Conservation (phyloP, 345 rosid genomes). For the Erysimum cheiranthoides region DNA sequence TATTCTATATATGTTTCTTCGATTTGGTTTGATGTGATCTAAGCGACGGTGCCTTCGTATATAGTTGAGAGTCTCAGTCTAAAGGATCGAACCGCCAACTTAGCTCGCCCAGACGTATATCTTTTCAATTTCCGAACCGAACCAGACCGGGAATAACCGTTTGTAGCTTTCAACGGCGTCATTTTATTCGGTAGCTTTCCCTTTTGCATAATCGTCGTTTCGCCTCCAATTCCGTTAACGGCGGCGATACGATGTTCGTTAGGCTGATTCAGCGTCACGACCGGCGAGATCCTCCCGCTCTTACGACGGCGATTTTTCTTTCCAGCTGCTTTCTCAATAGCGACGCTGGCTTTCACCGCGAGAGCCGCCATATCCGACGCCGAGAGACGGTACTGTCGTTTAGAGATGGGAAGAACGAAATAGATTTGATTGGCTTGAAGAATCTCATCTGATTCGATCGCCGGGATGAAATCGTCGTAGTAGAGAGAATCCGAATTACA, state of each 20-base stretch:
- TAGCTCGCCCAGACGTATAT: constrained; percentile 65
- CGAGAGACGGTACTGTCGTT: constrained; percentile 58
- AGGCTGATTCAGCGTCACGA: constrained; percentile 35
- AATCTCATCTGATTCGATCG: constrained; percentile 47
- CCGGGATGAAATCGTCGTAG: constrained; percentile 72
- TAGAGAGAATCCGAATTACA: constrained; percentile 65
- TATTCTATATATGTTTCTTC: background rate
- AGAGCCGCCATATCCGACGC: constrained; percentile 89
- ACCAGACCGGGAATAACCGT: constrained; percentile 55
- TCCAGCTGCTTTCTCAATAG: constrained; percentile 56
- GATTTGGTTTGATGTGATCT: background rate
- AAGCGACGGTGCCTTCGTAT: constrained; percentile 64
- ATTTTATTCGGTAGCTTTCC: constrained; percentile 7
- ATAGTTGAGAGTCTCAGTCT: constrained; percentile 69
- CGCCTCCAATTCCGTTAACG: constrained; percentile 2
- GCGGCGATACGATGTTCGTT: constrained; percentile 2
- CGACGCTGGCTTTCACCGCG: constrained; percentile 83
- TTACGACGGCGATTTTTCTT: constrained; percentile 43
- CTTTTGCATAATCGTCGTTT: constrained; percentile 22
- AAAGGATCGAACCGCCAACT: constrained; percentile 76
- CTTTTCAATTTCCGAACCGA: constrained; percentile 60
- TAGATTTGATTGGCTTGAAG: constrained; percentile 67
- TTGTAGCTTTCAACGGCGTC: constrained; percentile 4
- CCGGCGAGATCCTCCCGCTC: constrained; percentile 62
- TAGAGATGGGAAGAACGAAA: constrained; percentile 70